Evolutionary conservation across 2,329 filamentous ascomycete genomes (phyloP).

Genomic region (Didymella arachidicola): DNA sequence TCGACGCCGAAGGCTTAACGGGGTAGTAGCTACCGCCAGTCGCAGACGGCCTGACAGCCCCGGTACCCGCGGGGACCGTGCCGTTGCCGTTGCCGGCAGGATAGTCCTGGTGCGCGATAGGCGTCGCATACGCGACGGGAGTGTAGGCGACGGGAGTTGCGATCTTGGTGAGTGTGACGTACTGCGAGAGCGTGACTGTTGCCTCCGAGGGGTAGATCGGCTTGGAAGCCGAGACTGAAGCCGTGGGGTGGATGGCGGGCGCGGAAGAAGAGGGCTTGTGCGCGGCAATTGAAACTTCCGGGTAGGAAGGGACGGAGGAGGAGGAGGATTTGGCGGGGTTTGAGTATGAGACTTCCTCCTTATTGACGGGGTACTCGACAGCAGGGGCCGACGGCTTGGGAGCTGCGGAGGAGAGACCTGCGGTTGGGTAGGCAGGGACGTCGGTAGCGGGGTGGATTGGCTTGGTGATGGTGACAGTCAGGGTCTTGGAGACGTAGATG

Average conservation of each 20-base stretch:
- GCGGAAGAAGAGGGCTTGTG: conserved; percentile 9
- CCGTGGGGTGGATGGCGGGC: conserved; percentile 4
- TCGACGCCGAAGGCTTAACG: conserved; percentile 18
- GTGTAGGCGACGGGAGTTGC: conserved; percentile 26
- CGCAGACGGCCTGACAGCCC: conserved; percentile 9
- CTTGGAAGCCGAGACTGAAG: conserved; percentile 1
- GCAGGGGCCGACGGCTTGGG: conserved; percentile 24
- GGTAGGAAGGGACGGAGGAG: conserved; percentile 5
- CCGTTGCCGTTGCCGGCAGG: conserved; percentile 15
- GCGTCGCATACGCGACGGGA: conserved; percentile 16
- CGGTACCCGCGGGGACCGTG: conserved; percentile 23
- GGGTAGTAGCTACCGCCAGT: conserved; percentile 13
- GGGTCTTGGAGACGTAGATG: conserved; percentile 40
- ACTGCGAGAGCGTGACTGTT: conserved; percentile 19
- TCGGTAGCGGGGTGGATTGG: conserved; percentile 32
- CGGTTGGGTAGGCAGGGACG: conserved; percentile 27
- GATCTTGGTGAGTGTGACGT: conserved; percentile 37
- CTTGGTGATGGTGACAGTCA: conserved; percentile 46
- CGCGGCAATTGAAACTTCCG: conserved; percentile 14
- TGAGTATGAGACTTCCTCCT: conserved; percentile 23
- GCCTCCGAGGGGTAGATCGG: conserved; percentile 4
- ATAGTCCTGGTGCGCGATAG: conserved; percentile 15
- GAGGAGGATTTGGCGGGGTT: conserved; percentile 6
- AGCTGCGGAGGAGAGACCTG: conserved; percentile 5
- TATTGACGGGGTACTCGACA: conserved; percentile 15